Base-by-base conservation (phyloP, 768 basidiomycete species). In the Mycena amicta region DNA sequence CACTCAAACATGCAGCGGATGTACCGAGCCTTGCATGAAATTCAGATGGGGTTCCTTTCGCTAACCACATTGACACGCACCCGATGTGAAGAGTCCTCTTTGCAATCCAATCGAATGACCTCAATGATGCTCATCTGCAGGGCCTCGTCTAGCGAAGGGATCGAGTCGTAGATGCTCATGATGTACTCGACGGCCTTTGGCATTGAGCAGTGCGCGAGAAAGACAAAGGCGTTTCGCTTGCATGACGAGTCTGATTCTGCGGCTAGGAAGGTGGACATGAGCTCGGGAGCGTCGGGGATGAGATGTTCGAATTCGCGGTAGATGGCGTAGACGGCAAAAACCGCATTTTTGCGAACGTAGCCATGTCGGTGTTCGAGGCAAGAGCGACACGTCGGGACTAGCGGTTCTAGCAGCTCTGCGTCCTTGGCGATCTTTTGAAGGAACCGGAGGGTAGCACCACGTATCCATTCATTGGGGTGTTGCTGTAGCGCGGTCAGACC, bases 401-500 rank as follows among this genome's bases (percentile, higher is more conserved):
- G 85, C 25, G 97, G 97, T 77, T 98, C 97, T 25, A 98, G 84
- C 13, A 98, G 85, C 72, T 99, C 97, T 3, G 86, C 79, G 66
- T 98, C 97, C 72, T 91, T 90, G 18, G 90, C 82, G 52, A 99
- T 90, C 79, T 99, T 99, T 76, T 96, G 93, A 13, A 98, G 83
- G 77, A 95, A 96, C 25, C 97, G 90, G 30, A 98, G 85, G 12
- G 93, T 95, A n/a, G 95, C 93, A 45, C 97, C 97, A 33, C 97
- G 92, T 67, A 99, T 97, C 73, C 98, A 99, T 79, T 99, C 97
- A 68, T 99, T 98, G 8, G 96, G 95, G 68, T 99, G 97, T 95
- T 98, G 95, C 92, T 95, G 62, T 5, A 37, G 33, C 15, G 39
- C 55, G 45, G 56, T 51, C 33, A 52, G 47, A 53, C 30, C 30